These are phyloP conservation scores for Pterulicium gracile DNA, from an alignment of 1,284 basidiomycete species.

Conservation along the genomic window DNA sequence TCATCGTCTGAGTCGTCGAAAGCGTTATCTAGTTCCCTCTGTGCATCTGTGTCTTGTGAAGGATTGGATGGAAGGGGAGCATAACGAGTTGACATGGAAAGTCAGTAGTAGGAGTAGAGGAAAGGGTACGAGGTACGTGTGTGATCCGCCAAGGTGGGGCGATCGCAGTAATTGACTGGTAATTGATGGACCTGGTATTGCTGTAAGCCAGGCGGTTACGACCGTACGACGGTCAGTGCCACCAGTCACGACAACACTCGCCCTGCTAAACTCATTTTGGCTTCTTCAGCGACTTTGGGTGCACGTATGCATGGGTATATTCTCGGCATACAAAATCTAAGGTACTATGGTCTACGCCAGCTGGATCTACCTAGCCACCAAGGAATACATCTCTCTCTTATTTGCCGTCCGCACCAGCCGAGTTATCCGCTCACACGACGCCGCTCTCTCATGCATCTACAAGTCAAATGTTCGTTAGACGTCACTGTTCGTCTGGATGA, in stretches of 20 bases:
- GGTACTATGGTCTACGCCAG: background rate
- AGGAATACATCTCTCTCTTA: slow-evolving; percentile 16
- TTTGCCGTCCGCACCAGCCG: slow-evolving; percentile 45
- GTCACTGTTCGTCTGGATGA: no score
- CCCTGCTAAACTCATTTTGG: no score
- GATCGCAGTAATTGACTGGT: no score
- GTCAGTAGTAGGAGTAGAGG: slow-evolving; percentile 4
- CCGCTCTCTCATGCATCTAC: no score
- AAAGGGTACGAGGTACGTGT: slow-evolving; percentile 6
- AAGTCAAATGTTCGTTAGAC: no score
- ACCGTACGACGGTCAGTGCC: no score
- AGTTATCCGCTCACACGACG: slow-evolving; percentile 57
- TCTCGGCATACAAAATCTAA: background rate
- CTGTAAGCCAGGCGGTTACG: no score
- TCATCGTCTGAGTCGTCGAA: slow-evolving; percentile 69
- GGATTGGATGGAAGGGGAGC: slow-evolving; percentile 52
- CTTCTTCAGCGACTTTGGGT: no score
- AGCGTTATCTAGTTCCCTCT: slow-evolving; percentile 64
- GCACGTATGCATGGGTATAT: no score
- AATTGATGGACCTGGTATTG: no score
- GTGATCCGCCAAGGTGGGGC: no score
- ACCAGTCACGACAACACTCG: no score
- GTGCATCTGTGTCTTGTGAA: slow-evolving; percentile 36
- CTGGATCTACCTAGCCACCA: background rate
- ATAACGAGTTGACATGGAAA: slow-evolving; percentile 54